Evolutionary conservation across 805 yeast genomes (phyloP).

Genomic region (Hanseniaspora nectarophila): DNA sequence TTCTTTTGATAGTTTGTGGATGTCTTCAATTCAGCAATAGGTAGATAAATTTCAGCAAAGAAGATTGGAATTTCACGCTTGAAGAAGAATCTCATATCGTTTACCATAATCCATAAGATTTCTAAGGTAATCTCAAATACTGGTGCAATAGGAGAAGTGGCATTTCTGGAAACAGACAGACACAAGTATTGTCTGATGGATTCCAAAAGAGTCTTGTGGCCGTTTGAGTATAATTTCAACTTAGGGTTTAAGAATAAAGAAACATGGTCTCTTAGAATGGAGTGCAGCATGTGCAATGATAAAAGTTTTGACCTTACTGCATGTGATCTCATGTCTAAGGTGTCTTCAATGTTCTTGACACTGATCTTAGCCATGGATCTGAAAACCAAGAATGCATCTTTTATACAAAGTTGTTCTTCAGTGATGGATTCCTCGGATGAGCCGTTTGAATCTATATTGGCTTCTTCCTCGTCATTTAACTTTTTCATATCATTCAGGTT

Average conservation of each 20-base stretch:
- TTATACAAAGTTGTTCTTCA: conserved; percentile 59
- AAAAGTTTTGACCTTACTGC: conserved; percentile 83
- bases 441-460: conserved; percentile 35
- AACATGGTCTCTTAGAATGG: conserved; percentile 73
- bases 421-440: conserved; percentile 26
- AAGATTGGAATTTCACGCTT: conserved; percentile 90
- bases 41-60: conserved; percentile 83
- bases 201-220: conserved; percentile 50
- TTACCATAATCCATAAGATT: conserved; percentile 80
- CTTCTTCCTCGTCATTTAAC: conserved; percentile 44
- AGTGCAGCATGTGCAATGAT: conserved; percentile 77
- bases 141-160: conserved; percentile 82
- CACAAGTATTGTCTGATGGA: conserved; percentile 78
- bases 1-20: conserved; percentile 89
- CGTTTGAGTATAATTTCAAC: conserved; percentile 41
- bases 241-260: conserved; percentile 58
- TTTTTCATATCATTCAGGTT: conserved; percentile 53
- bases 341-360: conserved; percentile 67
- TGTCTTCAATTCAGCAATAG: conserved; percentile 81
- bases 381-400: conserved; percentile 85
- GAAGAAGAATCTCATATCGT: conserved; percentile 75
- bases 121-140: conserved; percentile 86
- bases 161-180: conserved; percentile 73
- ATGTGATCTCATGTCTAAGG: conserved; percentile 78
- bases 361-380: conserved; percentile 92